Conservation (phyloP, 1,284 basidiomycete genomes). For the Cryptococcus sp. region DNA sequence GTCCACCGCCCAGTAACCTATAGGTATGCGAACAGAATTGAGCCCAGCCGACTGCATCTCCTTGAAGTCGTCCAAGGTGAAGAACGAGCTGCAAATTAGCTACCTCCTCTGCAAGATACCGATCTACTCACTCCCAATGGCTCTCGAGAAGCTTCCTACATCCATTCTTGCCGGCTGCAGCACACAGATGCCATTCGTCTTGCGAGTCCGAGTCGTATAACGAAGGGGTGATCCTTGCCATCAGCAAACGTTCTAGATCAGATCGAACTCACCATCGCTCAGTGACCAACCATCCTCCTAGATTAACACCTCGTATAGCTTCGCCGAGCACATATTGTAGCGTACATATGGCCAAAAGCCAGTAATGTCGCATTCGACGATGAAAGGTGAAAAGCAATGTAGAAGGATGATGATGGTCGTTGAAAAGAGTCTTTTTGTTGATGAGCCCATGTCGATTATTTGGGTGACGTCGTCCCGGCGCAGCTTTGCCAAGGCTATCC, state of each 20-base stretch:
- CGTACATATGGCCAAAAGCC: background rate
- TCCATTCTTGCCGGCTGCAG: conserved; percentile 16
- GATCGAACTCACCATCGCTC: conserved; percentile 26
- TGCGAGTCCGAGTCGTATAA: conserved; percentile 13
- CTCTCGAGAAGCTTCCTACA: conserved; percentile 8
- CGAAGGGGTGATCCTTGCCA: conserved; percentile 30
- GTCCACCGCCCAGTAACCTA: conserved; percentile 36
- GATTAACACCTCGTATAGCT: conserved; percentile 21
- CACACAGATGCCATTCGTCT: conserved; percentile 31
- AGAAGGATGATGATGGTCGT: too few relatives aligned
- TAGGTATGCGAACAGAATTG: conserved; percentile 28
- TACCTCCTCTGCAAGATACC: too few relatives aligned
- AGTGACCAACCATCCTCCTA: conserved; percentile 25
- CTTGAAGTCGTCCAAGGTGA: conserved; percentile 27
- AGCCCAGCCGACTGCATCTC: conserved; percentile 25
- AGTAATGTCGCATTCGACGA: too few relatives aligned
- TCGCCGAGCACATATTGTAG: background rate
- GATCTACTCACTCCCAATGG: conserved; percentile 34
- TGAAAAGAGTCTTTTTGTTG: too few relatives aligned
- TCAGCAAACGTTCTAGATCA: too few relatives aligned
- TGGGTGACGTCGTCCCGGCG: too few relatives aligned
- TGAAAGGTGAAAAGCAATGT: too few relatives aligned
- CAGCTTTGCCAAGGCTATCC: too few relatives aligned
- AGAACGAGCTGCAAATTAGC: conserved; percentile 25
- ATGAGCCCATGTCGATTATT: too few relatives aligned